phyloP scores from a whole-genome alignment of 225 moss, liverwort and hornwort genomes.

The Antitrichia curtipendula region DNA sequence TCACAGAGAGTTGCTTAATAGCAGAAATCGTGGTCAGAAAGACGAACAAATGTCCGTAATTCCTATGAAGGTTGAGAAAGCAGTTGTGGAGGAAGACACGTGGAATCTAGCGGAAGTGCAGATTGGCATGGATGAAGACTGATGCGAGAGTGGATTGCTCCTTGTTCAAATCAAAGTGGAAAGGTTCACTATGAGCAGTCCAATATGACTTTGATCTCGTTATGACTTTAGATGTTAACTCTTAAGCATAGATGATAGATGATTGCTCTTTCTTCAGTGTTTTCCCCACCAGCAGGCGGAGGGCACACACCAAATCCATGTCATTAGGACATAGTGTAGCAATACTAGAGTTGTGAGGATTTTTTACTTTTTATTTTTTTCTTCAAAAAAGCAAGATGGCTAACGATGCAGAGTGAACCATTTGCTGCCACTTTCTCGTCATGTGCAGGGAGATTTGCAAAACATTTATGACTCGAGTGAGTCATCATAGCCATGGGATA shows the following conservation, averaged over 20 bases:
- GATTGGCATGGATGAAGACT: slow-evolving; percentile 93
- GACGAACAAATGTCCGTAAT: slow-evolving; percentile 12
- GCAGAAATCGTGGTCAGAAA: slow-evolving; percentile 71
- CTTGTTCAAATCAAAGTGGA: not conserved
- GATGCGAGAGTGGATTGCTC: not conserved
- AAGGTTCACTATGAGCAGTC: not conserved
- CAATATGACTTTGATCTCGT: not conserved
- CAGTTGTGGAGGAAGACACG: slow-evolving; percentile 60
- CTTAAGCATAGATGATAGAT: not conserved
- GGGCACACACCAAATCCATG: slow-evolving; percentile 2
- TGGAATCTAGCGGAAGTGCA: slow-evolving; percentile 83
- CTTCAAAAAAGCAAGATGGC: not conserved
- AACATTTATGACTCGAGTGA: not conserved
- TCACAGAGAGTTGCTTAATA: slow-evolving; percentile 75
- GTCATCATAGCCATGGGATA: too few species aligned
- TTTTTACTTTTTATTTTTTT: not conserved
- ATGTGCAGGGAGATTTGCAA: not conserved
- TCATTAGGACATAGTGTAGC: not conserved
- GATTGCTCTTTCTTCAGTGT: not conserved
- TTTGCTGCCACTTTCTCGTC: too few species aligned
- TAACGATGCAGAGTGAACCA: not conserved
- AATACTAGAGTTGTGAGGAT: not conserved
- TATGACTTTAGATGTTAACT: not conserved
- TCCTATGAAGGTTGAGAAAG: slow-evolving; percentile 46
- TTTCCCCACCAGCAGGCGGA: slow-evolving; percentile 32